Conservation (phyloP, 2,329 filamentous ascomycete species). For the Talaromyces islandicus region DNA sequence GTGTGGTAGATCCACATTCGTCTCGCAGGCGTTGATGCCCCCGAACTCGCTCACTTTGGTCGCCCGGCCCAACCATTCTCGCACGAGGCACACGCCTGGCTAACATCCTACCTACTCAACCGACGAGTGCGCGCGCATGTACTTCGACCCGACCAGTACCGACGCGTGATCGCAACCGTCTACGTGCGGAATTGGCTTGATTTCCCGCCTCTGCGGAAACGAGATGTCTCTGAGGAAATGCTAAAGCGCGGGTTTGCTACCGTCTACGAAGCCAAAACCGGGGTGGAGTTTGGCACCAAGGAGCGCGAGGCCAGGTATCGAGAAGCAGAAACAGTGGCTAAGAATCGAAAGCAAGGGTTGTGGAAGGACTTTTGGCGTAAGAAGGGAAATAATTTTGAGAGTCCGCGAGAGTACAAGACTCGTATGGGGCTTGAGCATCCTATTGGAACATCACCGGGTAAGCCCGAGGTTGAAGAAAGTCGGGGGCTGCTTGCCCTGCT, state of each 20-base stretch:
- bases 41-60: slow-evolving; percentile 89
- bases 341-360: slow-evolving; percentile 60
- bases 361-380: slow-evolving; percentile 59
- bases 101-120: slow-evolving; percentile 65
- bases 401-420: slow-evolving; percentile 80
- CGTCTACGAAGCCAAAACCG: slow-evolving; percentile 87
- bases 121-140: slow-evolving; percentile 75
- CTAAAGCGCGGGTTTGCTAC: slow-evolving; percentile 77
- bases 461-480: not conserved
- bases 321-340: slow-evolving; percentile 51
- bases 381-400: slow-evolving; percentile 59
- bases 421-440: slow-evolving; percentile 37
- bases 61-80: slow-evolving; percentile 77
- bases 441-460: not conserved
- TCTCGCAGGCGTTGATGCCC: slow-evolving; percentile 87
- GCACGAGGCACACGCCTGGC: slow-evolving; percentile 73
- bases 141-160: slow-evolving; percentile 84
- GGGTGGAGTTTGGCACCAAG: slow-evolving; percentile 77
- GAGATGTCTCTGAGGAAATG: slow-evolving; percentile 87
- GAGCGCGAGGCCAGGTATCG: slow-evolving; percentile 46
- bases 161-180: slow-evolving; percentile 81
- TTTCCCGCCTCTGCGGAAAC: slow-evolving; percentile 48
- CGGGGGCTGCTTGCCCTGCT: slow-evolving; percentile 1
- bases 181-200: slow-evolving; percentile 55
- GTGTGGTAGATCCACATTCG: slow-evolving; percentile 67